Conservation (phyloP, 1,139 yeast species). For the Entelexis paramagnoliae region DNA sequence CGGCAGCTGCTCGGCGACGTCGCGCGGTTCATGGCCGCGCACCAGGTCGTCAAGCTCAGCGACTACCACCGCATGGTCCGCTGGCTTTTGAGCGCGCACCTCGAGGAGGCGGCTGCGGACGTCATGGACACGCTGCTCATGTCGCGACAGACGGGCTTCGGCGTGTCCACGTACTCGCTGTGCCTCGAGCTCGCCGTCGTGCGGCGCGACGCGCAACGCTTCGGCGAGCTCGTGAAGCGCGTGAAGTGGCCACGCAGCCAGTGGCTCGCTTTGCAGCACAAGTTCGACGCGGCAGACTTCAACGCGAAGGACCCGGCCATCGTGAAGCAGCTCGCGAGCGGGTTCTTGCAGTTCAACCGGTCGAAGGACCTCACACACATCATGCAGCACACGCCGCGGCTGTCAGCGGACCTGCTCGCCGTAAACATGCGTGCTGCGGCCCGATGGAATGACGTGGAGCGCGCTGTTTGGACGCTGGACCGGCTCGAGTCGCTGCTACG, state of each 20-base stretch:
- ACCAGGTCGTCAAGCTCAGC: constrained; percentile 13
- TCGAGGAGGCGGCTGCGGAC: constrained; percentile 16
- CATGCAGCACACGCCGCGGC: neutral
- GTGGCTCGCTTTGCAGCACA: constrained; percentile 10
- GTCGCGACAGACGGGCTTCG: constrained; percentile 10
- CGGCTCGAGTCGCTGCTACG: neutral
- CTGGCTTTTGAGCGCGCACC: constrained; percentile 11
- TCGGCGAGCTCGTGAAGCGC: constrained; percentile 10
- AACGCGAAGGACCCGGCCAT: neutral
- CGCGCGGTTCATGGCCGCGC: constrained; percentile 15
- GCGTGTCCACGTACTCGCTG: constrained; percentile 6
- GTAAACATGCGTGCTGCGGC: constrained; percentile 19
- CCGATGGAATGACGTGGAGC: constrained; percentile 13
- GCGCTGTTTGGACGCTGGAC: constrained; percentile 16
- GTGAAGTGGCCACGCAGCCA: constrained; percentile 1
- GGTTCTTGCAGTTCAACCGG: constrained; percentile 17
- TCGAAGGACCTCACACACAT: neutral
- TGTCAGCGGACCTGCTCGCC: constrained; percentile 7
- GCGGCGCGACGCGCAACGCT: constrained; percentile 10
- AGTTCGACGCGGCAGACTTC: constrained; percentile 8
- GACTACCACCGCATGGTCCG: constrained; percentile 14
- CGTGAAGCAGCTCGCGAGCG: constrained; percentile 17
- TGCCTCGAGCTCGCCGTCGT: constrained; percentile 15
- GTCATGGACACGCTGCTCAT: constrained; percentile 21
- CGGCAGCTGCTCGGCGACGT: constrained; percentile 6